Base-by-base conservation (phyloP, 1,284 basidiomycete species). In the Leccinum subrobustum region DNA sequence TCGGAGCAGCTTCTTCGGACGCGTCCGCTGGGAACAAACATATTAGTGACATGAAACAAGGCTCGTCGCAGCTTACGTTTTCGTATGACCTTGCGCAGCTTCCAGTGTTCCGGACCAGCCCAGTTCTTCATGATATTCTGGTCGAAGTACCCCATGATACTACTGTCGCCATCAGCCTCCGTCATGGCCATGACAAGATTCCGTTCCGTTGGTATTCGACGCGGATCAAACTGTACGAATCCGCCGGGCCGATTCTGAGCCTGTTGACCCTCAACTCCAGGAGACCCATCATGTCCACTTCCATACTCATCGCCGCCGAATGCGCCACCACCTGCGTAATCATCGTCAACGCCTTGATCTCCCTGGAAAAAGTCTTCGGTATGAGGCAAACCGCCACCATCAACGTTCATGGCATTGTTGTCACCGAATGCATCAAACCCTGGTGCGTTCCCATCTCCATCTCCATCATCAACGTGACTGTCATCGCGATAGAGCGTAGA, bases 91-190 rank as follows among this genome's bases (percentile, higher is more conserved):
- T 88, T 91, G 59, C 89, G 79, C 67, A 98, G 76, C 74, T 97
- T 98, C 96, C 96, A 99, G 74, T 99, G 97, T 74, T 98, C 95
- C 9, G 96, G 96, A 4, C 97, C 96, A 3, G 97, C 96, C 96
- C 96, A 99, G 68, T 95, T 96, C 81, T 94, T 97, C 70, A 90
- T 82, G 70, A 95, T 84, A 42, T 85, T 88, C 67, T 90, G 85
- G 75, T 99, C 96, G 73, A 99, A 98, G 76, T 97, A 98, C 70
- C 96, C 94, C 78, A 98, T 88, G 79, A 95, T 89, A 31, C 79
- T 84, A 68, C 59, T 76, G 68, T 85, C 87, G 4, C 79, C 84
- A 50, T 85, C 84, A 1, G 78, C 83, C 56, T 87, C 87, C 8
- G 86, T 86, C 85, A 96, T 91, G 0, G 92, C 91, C 81, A 97